Evolutionary conservation across 305 asterid species (phyloP).

Genomic region (Fraxinus dipetala): DNA sequence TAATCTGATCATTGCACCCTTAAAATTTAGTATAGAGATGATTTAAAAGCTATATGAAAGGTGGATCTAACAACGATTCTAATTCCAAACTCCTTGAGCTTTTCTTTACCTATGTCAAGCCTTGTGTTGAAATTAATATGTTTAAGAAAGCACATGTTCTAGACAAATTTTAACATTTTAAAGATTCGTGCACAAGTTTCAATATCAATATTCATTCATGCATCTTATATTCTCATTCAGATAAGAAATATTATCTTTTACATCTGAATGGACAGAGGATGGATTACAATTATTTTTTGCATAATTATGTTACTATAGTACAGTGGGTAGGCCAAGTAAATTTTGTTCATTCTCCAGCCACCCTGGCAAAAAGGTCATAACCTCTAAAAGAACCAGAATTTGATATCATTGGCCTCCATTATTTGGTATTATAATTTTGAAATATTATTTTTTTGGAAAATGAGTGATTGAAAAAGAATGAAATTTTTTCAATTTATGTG

Average conservation of each 20-base stretch:
- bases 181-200: neutral
- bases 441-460: too few species aligned
- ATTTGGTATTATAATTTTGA: too few species aligned
- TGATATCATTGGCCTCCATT: neutral
- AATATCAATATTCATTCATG: neutral
- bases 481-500: too few species aligned
- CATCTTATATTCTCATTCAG: neutral
- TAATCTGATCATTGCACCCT: neutral
- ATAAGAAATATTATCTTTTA: neutral
- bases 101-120: neutral
- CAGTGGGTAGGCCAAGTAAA: constrained; percentile 10
- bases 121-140: neutral
- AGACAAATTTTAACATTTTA: neutral
- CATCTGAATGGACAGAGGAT: neutral
- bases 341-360: constrained; percentile 24
- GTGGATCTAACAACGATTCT: neutral
- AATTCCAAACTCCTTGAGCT: neutral
- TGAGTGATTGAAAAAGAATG: too few species aligned
- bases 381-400: constrained; percentile 23
- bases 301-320: neutral
- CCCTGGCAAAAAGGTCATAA: constrained; percentile 29
- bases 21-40: neutral
- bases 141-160: neutral
- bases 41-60: neutral
- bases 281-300: neutral